Evolutionary conservation across 192 early-diverging fungal species (phyloP), one percentile per base, ranked within the genome.

Genomic region (Rhizophagus clarus): DNA sequence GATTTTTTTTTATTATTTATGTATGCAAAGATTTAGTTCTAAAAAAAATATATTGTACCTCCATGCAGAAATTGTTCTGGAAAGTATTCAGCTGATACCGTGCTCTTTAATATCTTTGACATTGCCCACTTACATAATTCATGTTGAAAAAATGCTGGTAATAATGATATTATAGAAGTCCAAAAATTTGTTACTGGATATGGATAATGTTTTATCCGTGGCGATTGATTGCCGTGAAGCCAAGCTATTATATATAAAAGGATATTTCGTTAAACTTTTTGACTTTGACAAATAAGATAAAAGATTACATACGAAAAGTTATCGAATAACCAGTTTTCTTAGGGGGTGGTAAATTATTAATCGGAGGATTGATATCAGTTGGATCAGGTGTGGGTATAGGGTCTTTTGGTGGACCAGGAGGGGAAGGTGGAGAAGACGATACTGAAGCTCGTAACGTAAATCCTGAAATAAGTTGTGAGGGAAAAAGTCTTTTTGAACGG

Each of bases 41-140:
- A 61, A 15, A 61, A 42, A 71, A 29, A 49, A 31, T n/a, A 56
- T 31, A 40, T 34, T 40, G 61, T 69, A 85, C 84, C 80, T 61
- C 84, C 84, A 32, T 82, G 56, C 32, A 85, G 42, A 71, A 85
- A 85, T 77, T 85, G 79, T 2, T 85, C 83, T 12, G 84, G 83
- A 56, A 84, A 85, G 74, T 85, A 84, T 47, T 42, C 37, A 15
- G 64, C 15, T 0, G 83, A 78, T 7, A 79, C 82, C 14, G 78
- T 73, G 1, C 74, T 31, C 24, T 60, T 70, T 60, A 85, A 64
- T 26, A 82, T 72, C 31, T 79, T 61, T 17, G 56, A 61, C 28
- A 66, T 68, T 28, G 84, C 22, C 32, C 51, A 83, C 49, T 79
- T 78, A 49, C 74, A 28, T 37, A 85, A 37, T 31, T 79, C 42